Evolutionary conservation across 2,329 filamentous ascomycete species (phyloP).

Genomic region (Aspergillus carbonarius): DNA sequence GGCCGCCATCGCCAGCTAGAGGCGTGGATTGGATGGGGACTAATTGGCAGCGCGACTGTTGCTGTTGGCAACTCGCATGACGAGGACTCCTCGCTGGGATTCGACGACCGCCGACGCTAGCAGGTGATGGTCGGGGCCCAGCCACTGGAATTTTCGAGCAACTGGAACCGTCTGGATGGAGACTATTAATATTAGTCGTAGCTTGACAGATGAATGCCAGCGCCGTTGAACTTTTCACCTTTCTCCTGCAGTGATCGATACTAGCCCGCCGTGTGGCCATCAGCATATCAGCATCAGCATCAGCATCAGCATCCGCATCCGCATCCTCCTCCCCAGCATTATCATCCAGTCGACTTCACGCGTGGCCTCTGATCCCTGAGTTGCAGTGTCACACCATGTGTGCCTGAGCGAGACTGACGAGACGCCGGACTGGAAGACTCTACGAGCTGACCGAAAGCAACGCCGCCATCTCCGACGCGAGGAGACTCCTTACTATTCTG

Average conservation of each 20-base stretch:
- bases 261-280: neutral
- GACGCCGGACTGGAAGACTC: too few species aligned
- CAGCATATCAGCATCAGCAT: neutral
- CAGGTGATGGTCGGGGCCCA: neutral
- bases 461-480: too few species aligned
- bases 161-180: neutral
- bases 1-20: neutral
- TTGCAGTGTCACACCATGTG: too few species aligned
- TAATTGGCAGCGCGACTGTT: neutral
- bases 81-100: neutral
- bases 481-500: too few species aligned
- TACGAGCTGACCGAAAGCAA: too few species aligned
- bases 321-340: too few species aligned
- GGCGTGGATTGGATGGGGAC: neutral
- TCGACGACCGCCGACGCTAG: neutral
- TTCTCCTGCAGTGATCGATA: neutral
- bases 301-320: too few species aligned
- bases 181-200: neutral
- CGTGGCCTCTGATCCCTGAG: too few species aligned
- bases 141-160: neutral
- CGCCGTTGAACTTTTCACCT: slow-evolving; percentile 18
- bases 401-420: too few species aligned
- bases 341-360: too few species aligned
- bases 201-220: slow-evolving; percentile 15
- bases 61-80: slow-evolving; percentile 1